These are phyloP conservation scores for Lanmaoa pseudosensibilis DNA, from an alignment of 768 basidiomycete genomes.

Conservation along the genomic window DNA sequence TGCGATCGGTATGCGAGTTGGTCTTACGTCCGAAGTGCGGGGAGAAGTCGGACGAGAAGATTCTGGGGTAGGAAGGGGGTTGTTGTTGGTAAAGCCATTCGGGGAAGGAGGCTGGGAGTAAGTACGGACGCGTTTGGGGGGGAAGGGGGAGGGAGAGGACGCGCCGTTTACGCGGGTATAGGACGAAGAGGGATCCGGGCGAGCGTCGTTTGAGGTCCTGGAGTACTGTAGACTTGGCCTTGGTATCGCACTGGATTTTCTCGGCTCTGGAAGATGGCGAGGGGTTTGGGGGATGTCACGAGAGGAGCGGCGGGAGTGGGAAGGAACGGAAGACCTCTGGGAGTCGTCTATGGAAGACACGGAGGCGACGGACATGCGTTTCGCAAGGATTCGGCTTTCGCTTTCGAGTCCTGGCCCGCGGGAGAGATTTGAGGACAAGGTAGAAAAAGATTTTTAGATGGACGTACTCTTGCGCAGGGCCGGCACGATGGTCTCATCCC, in stretches of 20 bases:
- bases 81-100: slow-evolving; percentile 31
- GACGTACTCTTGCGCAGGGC: slow-evolving; percentile 72
- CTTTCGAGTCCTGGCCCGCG: slow-evolving; percentile 69
- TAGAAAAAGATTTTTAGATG: background rate
- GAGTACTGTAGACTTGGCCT: slow-evolving; percentile 44
- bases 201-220: slow-evolving; percentile 29
- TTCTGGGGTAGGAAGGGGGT: slow-evolving; percentile 35
- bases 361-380: slow-evolving; percentile 74
- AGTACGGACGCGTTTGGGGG: slow-evolving; percentile 57
- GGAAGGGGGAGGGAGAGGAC: slow-evolving; percentile 32
- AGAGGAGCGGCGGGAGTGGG: slow-evolving; percentile 20
- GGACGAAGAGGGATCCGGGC: slow-evolving; percentile 27
- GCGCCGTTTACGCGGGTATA: slow-evolving; percentile 28
- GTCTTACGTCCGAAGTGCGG: slow-evolving; percentile 40
- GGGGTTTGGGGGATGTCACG: slow-evolving; percentile 20
- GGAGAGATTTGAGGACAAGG: background rate
- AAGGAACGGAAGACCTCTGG: slow-evolving; percentile 22
- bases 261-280: slow-evolving; percentile 33
- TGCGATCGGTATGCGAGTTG: slow-evolving; percentile 50
- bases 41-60: slow-evolving; percentile 45
- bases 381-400: slow-evolving; percentile 76
- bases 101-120: slow-evolving; percentile 53
- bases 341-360: slow-evolving; percentile 54
- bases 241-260: slow-evolving; percentile 45
- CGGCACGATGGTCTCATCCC: slow-evolving; percentile 85